Evolutionary conservation across 1,139 yeast species (phyloP), one percentile per base, ranked within the genome.

Genomic region (Cylindricascospora bacillispora): DNA sequence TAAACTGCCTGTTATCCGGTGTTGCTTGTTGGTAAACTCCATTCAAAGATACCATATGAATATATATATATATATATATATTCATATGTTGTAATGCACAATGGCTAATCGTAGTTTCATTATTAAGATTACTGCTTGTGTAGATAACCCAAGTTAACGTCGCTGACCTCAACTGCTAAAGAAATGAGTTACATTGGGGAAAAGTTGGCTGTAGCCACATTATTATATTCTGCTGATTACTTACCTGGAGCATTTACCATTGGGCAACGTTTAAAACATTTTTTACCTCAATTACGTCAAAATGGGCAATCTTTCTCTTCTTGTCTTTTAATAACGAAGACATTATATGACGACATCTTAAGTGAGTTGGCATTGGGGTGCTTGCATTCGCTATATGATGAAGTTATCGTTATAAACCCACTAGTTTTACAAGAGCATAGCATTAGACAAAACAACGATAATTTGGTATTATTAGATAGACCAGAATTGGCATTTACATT

Each of bases 191-290:
- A 25, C 25, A 27, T 31, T 26, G 27, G 13, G 28, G 23, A 25
- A 18, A 32, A 29, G 26, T 18, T 42, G 21, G 93, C 85, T 12
- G 65, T 73, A 42, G 73, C 72, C 27, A 75, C 93, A 1, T 61
- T 83, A 22, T 58, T 85, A 22, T 74, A 75, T 47, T 67, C 73
- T 30, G 63, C 72, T 24, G 62, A 65, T 20, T 85, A 85, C 52
- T 56, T 82, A 13, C 82, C 92, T 0, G 95, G 95, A 5, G 77
- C 82, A 0, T 57, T 79, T 22, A 75, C 80, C 0, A 55, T 82
- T 27, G 86, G 74, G 6, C 38, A 34, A 21, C 51, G 44, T 28
- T 26, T 49, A 17, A 37, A 38, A 20, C 39, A 34, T 15, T 17
- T 44, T 7, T 26, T 43, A 13, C n/a, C n/a, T n/a, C 20, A 35